Evolutionary conservation across 345 rosid species (phyloP).

Genomic region (Eucalyptus sp.): DNA sequence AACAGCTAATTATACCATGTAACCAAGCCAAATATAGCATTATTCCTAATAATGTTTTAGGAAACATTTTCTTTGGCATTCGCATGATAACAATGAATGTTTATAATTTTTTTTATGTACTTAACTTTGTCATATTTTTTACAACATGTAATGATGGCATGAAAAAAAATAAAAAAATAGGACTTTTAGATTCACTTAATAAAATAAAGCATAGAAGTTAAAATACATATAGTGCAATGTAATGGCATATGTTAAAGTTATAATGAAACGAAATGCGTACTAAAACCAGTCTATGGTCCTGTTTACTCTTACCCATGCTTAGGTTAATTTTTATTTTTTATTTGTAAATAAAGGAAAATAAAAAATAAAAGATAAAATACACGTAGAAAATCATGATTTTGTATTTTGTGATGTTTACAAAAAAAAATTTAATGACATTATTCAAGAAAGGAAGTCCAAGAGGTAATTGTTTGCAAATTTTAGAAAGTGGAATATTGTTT

Average conservation of each 20-base stretch:
- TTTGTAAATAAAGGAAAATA: too few relatives aligned
- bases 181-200: background rate
- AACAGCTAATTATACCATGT: background rate
- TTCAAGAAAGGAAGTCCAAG: too few relatives aligned
- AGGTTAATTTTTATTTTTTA: too few relatives aligned
- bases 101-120: background rate
- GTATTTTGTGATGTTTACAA: too few relatives aligned
- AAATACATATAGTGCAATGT: background rate
- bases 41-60: background rate
- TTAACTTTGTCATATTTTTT: background rate
- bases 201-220: background rate
- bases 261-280: background rate
- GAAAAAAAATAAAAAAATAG: fast-evolving
- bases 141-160: background rate
- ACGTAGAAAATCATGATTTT: too few relatives aligned
- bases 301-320: background rate
- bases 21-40: background rate
- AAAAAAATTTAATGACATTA: too few relatives aligned
- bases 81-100: background rate
- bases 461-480: too few relatives aligned
- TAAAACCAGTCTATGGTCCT: background rate
- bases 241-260: background rate
- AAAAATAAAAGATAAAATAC: too few relatives aligned
- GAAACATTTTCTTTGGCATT: background rate
- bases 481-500: too few relatives aligned